Percentiles rank a stretch among this genome's conserved stretches.
These are phyloP conservation scores for Maudiozyma bulderi DNA, from an alignment of 805 yeast species.

Conservation along the genomic window DNA sequence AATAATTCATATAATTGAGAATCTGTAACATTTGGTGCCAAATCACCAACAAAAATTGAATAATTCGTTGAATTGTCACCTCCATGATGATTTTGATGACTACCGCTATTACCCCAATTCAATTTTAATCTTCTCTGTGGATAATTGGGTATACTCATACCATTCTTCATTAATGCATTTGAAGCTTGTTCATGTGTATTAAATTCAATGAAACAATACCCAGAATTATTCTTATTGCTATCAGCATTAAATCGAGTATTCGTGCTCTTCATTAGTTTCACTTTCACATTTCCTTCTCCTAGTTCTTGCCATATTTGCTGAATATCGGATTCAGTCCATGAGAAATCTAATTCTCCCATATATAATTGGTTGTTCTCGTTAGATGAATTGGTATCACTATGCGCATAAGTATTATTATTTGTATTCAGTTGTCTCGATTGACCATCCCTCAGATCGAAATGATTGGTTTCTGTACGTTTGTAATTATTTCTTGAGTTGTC, in stretches of 20 bases:
- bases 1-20: constrained; percentile 54
- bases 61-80: constrained; percentile 30
- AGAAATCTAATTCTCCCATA: constrained; percentile 88
- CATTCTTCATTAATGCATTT: constrained; percentile 58
- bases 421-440: neutral
- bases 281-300: constrained; percentile 50
- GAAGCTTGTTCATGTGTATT: constrained; percentile 50
- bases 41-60: constrained; percentile 80
- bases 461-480: neutral
- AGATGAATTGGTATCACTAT: neutral
- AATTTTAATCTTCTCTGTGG: constrained; percentile 50
- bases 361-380: constrained; percentile 27
- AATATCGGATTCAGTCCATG: constrained; percentile 68
- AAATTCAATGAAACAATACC: constrained; percentile 79
- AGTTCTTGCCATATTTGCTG: constrained; percentile 58
- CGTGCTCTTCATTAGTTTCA: constrained; percentile 64
- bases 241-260: neutral
- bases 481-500: neutral
- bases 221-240: constrained; percentile 35
- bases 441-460: neutral
- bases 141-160: constrained; percentile 53
- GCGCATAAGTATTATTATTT: neutral
- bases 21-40: constrained; percentile 67
- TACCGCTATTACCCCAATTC: constrained; percentile 53
- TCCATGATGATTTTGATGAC: neutral